Conservation (phyloP, 192 early-diverging fungal species). For the Backusella tarrabulga region DNA sequence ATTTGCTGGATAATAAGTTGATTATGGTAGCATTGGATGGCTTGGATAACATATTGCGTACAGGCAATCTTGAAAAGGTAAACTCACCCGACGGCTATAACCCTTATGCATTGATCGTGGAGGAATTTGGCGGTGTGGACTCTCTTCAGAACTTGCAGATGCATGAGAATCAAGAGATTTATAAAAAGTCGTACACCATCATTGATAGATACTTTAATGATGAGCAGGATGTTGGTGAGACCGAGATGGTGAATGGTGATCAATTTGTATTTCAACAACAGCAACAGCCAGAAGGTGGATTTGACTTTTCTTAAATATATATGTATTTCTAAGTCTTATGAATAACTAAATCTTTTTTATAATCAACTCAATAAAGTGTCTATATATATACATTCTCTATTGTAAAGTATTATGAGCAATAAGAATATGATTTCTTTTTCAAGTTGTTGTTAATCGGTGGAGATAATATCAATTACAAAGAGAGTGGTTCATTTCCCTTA, state of each 20-base stretch:
- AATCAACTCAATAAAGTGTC: no score
- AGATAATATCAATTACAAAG: no score
- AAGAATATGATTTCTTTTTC: no score
- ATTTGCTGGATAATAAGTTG: conserved; percentile 32
- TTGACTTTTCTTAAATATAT: conserved; percentile 5
- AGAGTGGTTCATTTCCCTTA: no score
- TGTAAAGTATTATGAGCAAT: no score
- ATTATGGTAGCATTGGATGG: conserved; percentile 33
- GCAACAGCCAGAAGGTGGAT: neutral
- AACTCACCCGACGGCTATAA: conserved; percentile 21
- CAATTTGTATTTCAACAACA: neutral
- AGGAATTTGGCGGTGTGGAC: conserved; percentile 43
- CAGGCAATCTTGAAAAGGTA: conserved; percentile 28
- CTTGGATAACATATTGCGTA: conserved; percentile 33
- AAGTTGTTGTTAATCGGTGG: no score
- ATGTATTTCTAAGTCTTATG: neutral
- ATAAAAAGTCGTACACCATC: conserved; percentile 32
- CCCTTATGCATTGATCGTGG: conserved; percentile 30
- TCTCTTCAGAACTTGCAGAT: conserved; percentile 34
- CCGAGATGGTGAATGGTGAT: neutral
- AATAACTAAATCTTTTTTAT: neutral
- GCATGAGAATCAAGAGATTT: conserved; percentile 41
- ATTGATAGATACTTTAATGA: conserved; percentile 42
- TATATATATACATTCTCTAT: no score
- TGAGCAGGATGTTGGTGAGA: conserved; percentile 40